Evolutionary conservation across 441 rosid genomes (phyloP).

Genomic region (Jatropha multifida): DNA sequence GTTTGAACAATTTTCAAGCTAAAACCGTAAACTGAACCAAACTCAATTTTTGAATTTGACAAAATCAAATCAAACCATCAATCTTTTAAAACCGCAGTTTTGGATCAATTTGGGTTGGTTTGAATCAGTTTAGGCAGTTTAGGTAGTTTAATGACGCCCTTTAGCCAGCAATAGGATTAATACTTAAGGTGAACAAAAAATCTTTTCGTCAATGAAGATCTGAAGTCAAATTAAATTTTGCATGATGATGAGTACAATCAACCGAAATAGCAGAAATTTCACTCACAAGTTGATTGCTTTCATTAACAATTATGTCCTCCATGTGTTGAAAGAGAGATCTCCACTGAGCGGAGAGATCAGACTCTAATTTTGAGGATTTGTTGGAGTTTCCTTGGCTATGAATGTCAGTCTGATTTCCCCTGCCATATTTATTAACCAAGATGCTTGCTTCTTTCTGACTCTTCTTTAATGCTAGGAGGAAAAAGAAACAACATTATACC

Average conservation of each 20-base stretch:
- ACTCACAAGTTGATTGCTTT: constrained; percentile 85
- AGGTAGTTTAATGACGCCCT: too few species aligned
- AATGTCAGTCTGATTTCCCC: constrained; percentile 45
- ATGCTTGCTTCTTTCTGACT: constrained; percentile 79
- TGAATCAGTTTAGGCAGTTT: too few species aligned
- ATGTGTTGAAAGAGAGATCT: constrained; percentile 78
- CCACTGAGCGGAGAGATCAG: constrained; percentile 72
- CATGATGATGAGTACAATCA: neutral
- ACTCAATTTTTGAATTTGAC: too few species aligned
- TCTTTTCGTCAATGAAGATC: neutral
- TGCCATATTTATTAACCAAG: constrained; percentile 52
- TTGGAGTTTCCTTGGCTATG: constrained; percentile 37
- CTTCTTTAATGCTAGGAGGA: constrained; percentile 64
- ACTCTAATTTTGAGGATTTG: constrained; percentile 50
- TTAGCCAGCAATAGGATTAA: neutral
- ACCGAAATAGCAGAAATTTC: constrained; percentile 6
- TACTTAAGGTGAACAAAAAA: neutral
- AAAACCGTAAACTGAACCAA: too few species aligned
- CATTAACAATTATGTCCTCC: constrained; percentile 68
- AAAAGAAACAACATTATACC: constrained; percentile 10
- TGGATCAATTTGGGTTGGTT: too few species aligned
- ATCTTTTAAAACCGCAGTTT: too few species aligned
- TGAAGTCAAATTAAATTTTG: neutral
- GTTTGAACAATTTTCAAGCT: too few species aligned
- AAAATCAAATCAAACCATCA: too few species aligned